Conservation (phyloP, 768 basidiomycete genomes). For the Suillus subalutaceus region DNA sequence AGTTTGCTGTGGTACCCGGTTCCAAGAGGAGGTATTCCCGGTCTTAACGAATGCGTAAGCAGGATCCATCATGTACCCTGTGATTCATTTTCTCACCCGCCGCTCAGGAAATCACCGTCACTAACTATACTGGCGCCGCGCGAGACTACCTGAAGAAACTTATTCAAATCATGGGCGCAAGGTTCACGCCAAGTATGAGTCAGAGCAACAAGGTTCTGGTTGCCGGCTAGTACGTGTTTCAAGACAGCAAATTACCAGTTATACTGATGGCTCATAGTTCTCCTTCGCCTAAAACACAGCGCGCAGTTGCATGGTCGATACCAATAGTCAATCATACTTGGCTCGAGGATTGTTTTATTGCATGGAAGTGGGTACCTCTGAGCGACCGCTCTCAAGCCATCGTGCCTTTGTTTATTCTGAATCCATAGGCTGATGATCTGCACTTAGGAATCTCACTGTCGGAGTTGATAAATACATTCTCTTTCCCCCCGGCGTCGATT, state of each 20-base stretch:
- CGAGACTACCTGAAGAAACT: conserved; percentile 89
- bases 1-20: no score
- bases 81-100: conserved; percentile 3
- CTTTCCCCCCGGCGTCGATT: conserved; percentile 72
- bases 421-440: not conserved
- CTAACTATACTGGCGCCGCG: conserved; percentile 86
- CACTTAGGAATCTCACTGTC: conserved; percentile 51
- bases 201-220: conserved; percentile 78
- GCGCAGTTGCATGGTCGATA: conserved; percentile 80
- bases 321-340: conserved; percentile 88
- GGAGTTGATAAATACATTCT: conserved; percentile 67
- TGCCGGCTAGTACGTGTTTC: conserved; percentile 71
- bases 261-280: conserved; percentile 30
- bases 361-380: conserved; percentile 54
- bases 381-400: not conserved
- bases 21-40: no score
- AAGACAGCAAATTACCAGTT: not conserved
- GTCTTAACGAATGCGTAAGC: no score
- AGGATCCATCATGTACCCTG: not conserved
- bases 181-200: conserved; percentile 83
- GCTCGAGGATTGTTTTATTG: conserved; percentile 87
- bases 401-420: not conserved
- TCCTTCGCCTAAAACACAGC: conserved; percentile 60
- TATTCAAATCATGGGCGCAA: conserved; percentile 74
- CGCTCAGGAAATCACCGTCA: conserved; percentile 74